phyloP scores from a whole-genome alignment of 225 moss, liverwort and hornwort species.

The Rhytidiadelphus loreus region DNA sequence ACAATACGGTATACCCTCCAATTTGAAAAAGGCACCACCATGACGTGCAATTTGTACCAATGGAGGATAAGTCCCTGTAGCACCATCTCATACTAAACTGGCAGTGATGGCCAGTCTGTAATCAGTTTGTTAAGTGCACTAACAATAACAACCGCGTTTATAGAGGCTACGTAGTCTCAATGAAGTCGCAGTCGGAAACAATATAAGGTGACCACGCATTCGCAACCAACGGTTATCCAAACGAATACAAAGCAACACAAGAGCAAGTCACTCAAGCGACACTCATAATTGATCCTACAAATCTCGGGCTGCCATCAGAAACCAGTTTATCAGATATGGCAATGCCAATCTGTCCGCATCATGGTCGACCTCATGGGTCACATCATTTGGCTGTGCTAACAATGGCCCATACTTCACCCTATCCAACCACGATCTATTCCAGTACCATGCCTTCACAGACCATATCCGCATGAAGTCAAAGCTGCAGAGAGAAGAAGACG shows the following conservation, averaged over 20 bases:
- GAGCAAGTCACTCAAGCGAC: background rate
- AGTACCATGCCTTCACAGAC: too few species aligned
- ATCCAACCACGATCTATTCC: too few species aligned
- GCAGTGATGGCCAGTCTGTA: background rate
- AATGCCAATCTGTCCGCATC: conserved; percentile 31
- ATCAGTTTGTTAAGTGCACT: conserved; percentile 16
- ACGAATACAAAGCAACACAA: background rate
- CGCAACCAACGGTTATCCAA: background rate
- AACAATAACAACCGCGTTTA: too few species aligned
- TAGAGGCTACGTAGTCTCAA: too few species aligned
- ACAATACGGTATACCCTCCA: background rate
- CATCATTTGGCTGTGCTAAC: conserved; percentile 6
- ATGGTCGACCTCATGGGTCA: conserved; percentile 21
- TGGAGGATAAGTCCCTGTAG: background rate
- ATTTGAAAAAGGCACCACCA: conserved; percentile 7
- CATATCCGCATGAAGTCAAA: too few species aligned
- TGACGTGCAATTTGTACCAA: conserved; percentile 9
- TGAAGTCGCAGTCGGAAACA: background rate
- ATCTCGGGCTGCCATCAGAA: background rate
- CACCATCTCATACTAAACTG: conserved; percentile 29
- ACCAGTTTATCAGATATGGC: conserved; percentile 29
- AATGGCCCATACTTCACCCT: background rate
- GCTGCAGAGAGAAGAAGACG: background rate
- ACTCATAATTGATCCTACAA: background rate
- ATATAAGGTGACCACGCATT: too few species aligned